Conservation (phyloP, 805 yeast genomes). For the Yamadazyma tumulicola region DNA sequence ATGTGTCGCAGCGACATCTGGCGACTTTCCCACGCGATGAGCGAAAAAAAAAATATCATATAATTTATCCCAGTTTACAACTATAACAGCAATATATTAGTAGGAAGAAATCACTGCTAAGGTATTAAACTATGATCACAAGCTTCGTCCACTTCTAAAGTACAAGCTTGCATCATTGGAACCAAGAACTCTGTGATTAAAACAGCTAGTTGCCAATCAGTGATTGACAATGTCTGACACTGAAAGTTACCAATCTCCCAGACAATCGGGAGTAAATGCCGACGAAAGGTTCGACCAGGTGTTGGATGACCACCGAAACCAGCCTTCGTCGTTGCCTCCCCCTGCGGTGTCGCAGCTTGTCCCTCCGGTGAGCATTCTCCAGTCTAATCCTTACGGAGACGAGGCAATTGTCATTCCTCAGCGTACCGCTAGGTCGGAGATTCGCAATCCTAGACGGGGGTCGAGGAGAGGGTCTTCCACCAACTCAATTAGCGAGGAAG, state of each 20-base stretch:
- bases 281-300: constrained; percentile 27
- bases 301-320: constrained; percentile 40
- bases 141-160: too few relatives aligned
- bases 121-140: too few relatives aligned
- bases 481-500: constrained; percentile 12
- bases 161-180: too few relatives aligned
- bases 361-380: constrained; percentile 10
- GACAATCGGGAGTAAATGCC: constrained; percentile 15
- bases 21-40: too few relatives aligned
- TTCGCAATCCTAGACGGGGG: constrained; percentile 10
- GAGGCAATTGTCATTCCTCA: constrained; percentile 2
- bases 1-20: too few relatives aligned
- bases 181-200: too few relatives aligned
- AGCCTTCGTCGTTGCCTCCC: constrained; percentile 32
- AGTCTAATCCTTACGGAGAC: constrained; percentile 4
- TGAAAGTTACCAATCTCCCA: constrained; percentile 31
- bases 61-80: too few relatives aligned
- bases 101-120: too few relatives aligned
- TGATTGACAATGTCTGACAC: constrained; percentile 33
- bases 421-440: too few relatives aligned
- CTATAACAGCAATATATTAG: too few relatives aligned
- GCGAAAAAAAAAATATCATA: too few relatives aligned
- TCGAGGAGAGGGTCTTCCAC: too few relatives aligned
- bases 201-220: background rate
- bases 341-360: constrained; percentile 5